phyloP scores from a whole-genome alignment of 164 flowering plant species.

The Kingdonia uniflora region DNA sequence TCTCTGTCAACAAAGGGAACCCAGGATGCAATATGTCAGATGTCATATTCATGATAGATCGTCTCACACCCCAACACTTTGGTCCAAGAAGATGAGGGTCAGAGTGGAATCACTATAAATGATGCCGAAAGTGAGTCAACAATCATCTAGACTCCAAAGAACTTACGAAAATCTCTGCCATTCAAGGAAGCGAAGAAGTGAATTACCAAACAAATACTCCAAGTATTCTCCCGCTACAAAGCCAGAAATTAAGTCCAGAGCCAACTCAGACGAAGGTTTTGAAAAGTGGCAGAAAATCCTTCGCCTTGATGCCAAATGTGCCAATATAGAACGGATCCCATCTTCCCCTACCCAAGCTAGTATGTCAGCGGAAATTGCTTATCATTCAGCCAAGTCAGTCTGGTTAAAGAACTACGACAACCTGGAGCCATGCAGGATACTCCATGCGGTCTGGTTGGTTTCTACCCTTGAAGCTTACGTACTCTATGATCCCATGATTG shows the following conservation, averaged over 20 bases:
- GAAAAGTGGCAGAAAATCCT: conserved; percentile 90
- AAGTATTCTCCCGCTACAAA: conserved; percentile 14
- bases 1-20: conserved; percentile 47
- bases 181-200: conserved; percentile 22
- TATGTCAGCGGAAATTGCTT: conserved; percentile 51
- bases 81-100: conserved; percentile 26
- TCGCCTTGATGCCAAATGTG: conserved; percentile 84
- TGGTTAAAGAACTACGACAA: conserved; percentile 78
- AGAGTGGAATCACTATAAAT: conserved; percentile 11
- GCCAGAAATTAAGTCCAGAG: no score
- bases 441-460: no score
- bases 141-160: conserved; percentile 9
- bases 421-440: no score
- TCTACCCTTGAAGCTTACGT: conserved; percentile 98
- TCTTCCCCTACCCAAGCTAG: conserved; percentile 56
- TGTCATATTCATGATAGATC: conserved; percentile 9
- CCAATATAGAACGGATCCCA: conserved; percentile 67
- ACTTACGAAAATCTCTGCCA: conserved; percentile 1
- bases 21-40: conserved; percentile 27
- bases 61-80: conserved; percentile 8
- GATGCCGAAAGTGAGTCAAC: conserved; percentile 8
- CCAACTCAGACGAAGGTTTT: no score
- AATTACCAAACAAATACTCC: conserved; percentile 8
- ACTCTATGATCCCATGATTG: conserved; percentile 75
- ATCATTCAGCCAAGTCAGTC: conserved; percentile 54